phyloP scores from a whole-genome alignment of 805 yeast species.

The Candida takata region DNA sequence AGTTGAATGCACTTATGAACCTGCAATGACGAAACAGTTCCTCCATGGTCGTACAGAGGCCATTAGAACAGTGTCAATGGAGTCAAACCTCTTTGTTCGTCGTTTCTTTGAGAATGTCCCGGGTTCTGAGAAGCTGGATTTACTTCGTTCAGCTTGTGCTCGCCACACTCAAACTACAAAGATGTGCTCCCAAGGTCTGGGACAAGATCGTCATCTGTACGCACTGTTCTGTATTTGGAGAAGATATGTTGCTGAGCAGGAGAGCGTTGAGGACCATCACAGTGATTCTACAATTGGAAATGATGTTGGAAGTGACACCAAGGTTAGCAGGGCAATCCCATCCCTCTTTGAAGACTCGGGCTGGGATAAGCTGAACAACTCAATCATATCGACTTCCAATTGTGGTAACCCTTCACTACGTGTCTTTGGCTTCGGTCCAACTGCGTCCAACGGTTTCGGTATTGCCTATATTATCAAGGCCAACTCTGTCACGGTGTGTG shows the following conservation, averaged over 20 bases:
- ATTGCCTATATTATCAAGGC: constrained; percentile 82
- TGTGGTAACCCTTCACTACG: constrained; percentile 90
- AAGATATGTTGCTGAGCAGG: constrained; percentile 36
- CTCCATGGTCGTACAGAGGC: constrained; percentile 93
- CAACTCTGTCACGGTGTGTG: constrained; percentile 72
- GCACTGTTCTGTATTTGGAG: constrained; percentile 88
- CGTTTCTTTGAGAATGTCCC: constrained; percentile 70
- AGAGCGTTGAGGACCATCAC: constrained; percentile 23
- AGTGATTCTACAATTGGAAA: constrained; percentile 20
- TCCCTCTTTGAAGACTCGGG: constrained; percentile 77
- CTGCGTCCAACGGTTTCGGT: constrained; percentile 87
- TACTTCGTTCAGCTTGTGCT: constrained; percentile 61
- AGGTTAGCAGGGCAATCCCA: constrained; percentile 43
- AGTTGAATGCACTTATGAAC: constrained; percentile 91
- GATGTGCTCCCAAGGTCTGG: constrained; percentile 66
- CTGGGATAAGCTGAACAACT: constrained; percentile 79
- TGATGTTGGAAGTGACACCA: constrained; percentile 1
- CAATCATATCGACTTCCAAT: constrained; percentile 75
- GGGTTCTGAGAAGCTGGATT: constrained; percentile 46
- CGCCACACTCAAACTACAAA: constrained; percentile 64
- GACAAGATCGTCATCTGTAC: constrained; percentile 89
- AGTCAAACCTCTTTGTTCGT: constrained; percentile 75
- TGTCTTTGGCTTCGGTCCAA: constrained; percentile 89
- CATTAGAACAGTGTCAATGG: constrained; percentile 73
- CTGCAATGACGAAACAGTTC: constrained; percentile 89